Evolutionary conservation across 106 monocot genomes (phyloP).

Genomic region (Narthecium ossifragum): DNA sequence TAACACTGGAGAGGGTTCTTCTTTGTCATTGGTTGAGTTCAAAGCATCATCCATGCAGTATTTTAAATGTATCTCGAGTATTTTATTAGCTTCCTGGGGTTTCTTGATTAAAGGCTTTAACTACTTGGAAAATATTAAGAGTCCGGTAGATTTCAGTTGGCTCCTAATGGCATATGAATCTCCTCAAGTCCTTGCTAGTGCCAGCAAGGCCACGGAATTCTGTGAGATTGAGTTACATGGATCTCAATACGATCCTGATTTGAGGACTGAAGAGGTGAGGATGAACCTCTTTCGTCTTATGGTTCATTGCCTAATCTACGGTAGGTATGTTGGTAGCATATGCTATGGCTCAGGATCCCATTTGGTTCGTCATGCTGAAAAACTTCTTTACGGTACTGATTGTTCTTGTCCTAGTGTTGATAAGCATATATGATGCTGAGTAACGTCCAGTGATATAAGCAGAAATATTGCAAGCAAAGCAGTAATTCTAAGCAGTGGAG

Average conservation of each 20-base stretch:
- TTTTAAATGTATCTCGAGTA: constrained; percentile 21
- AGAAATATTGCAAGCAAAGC: no score
- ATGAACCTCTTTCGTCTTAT: constrained; percentile 28
- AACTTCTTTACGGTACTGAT: constrained; percentile 12
- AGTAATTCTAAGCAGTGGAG: no score
- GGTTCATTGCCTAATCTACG: constrained; percentile 46
- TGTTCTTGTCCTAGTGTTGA: no score
- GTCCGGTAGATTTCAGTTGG: constrained; percentile 57
- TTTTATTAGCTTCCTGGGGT: constrained; percentile 41
- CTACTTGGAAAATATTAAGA: constrained; percentile 46
- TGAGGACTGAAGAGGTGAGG: constrained; percentile 18
- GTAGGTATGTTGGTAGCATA: constrained; percentile 54
- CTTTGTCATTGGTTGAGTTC: constrained; percentile 18
- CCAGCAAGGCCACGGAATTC: background rate
- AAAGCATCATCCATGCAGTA: constrained; percentile 19
- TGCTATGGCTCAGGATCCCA: constrained; percentile 46
- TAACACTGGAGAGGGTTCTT: background rate
- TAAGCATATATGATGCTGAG: no score
- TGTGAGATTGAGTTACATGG: constrained; percentile 9
- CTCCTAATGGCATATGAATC: constrained; percentile 12
- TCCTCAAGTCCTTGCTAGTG: background rate
- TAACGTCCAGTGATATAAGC: no score
- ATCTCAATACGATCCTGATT: constrained; percentile 10
- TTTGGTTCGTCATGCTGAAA: constrained; percentile 17
- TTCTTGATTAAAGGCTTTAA: constrained; percentile 26